Evolutionary conservation across 768 basidiomycete species (phyloP).

Genomic region (Hydnum rufescens): DNA sequence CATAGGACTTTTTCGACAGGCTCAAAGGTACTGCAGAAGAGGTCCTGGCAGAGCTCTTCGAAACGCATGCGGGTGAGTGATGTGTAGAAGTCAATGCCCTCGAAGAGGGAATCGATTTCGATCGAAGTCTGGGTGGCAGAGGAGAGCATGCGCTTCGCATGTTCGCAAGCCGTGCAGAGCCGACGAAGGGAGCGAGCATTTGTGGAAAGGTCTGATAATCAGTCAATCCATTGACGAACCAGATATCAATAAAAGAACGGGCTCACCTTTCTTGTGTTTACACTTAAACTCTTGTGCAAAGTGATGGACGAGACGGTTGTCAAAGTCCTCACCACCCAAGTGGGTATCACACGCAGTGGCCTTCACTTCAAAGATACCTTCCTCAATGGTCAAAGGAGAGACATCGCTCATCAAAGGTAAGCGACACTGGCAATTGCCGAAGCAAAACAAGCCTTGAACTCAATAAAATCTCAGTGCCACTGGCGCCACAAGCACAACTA

Average conservation of each 20-base stretch:
- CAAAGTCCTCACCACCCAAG: conserved; percentile 27
- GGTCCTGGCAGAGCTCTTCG: conserved; percentile 86
- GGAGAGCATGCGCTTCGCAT: conserved; percentile 95
- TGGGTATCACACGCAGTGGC: conserved; percentile 26
- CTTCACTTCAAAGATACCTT: conserved; percentile 22
- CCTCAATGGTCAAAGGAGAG: conserved; percentile 24
- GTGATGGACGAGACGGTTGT: conserved; percentile 24
- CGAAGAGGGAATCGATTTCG: conserved; percentile 93
- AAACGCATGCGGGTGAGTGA: conserved; percentile 96
- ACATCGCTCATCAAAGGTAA: too few species aligned
- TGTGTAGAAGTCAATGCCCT: conserved; percentile 97
- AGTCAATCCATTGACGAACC: background rate
- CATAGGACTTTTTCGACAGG: conserved; percentile 96
- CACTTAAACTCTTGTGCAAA: conserved; percentile 22
- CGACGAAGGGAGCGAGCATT: conserved; percentile 76
- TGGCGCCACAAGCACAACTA: too few species aligned
- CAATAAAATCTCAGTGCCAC: too few species aligned
- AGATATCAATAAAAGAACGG: background rate
- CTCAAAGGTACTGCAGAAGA: conserved; percentile 86
- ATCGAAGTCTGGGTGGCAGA: conserved; percentile 92
- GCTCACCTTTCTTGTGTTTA: conserved; percentile 21
- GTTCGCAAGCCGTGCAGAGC: conserved; percentile 93
- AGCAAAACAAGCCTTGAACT: too few species aligned
- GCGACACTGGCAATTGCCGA: too few species aligned
- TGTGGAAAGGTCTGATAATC: conserved; percentile 17